phyloP scores from a whole-genome alignment of 1,284 basidiomycete genomes.

The Irpex rosettiformis region DNA sequence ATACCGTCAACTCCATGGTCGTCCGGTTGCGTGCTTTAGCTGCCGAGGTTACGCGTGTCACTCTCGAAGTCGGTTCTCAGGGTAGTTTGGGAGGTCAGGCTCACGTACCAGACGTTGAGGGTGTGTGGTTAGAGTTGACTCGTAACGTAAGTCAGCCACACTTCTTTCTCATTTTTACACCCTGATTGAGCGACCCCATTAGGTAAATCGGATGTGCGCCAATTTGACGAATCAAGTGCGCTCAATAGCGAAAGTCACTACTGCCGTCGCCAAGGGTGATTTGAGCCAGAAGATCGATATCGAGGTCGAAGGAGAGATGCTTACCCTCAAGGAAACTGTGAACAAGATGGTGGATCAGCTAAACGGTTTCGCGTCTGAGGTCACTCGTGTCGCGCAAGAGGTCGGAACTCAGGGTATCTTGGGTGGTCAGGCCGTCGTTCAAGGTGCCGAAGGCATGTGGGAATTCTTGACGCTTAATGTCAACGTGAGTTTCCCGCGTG shows the following conservation, averaged over 20 bases:
- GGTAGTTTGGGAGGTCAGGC: conserved; percentile 93
- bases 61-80: conserved; percentile 87
- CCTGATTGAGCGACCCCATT: conserved; percentile 6
- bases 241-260: conserved; percentile 89
- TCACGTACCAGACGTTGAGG: conserved; percentile 90
- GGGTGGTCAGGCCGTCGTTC: conserved; percentile 89
- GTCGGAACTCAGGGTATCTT: conserved; percentile 92
- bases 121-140: conserved; percentile 92
- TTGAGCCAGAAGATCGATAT: conserved; percentile 89
- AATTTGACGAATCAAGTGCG: conserved; percentile 94
- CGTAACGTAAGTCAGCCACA: conserved; percentile 59
- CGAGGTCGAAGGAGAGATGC: conserved; percentile 92
- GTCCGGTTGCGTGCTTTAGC: conserved; percentile 86
- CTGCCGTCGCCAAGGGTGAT: conserved; percentile 88
- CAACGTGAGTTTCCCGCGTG: conserved; percentile 50
- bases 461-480: conserved; percentile 89
- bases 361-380: conserved; percentile 90
- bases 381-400: conserved; percentile 90
- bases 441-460: conserved; percentile 94
- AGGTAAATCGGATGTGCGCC: conserved; percentile 93
- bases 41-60: conserved; percentile 95
- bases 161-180: conserved; percentile 12
- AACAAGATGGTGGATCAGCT: conserved; percentile 90
- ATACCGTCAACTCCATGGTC: conserved; percentile 98
- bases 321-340: conserved; percentile 78